phyloP scores from a whole-genome alignment of 768 basidiomycete genomes.

The Boletus sp. region DNA sequence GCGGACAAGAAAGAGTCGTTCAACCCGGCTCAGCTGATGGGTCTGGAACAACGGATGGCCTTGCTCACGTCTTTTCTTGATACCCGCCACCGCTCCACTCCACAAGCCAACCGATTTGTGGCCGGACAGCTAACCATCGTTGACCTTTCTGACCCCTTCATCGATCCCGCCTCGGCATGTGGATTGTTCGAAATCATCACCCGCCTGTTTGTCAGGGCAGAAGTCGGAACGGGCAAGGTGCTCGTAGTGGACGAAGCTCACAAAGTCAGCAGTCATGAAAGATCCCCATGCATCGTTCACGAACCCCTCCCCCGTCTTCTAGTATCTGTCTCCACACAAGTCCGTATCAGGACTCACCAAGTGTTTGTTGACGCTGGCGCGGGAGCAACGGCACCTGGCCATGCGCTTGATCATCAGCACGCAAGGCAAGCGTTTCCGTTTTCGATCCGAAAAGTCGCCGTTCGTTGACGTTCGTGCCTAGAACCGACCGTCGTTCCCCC shows the following conservation, averaged over 20 bases:
- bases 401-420: slow-evolving; percentile 76
- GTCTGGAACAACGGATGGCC: slow-evolving; percentile 63
- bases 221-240: slow-evolving; percentile 62
- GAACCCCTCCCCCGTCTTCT: not conserved
- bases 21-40: slow-evolving; percentile 52
- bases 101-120: slow-evolving; percentile 41
- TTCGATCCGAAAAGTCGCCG: no score
- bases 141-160: slow-evolving; percentile 72
- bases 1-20: slow-evolving; percentile 48
- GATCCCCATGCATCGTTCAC: not conserved
- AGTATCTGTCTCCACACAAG: slow-evolving; percentile 58
- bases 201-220: slow-evolving; percentile 60
- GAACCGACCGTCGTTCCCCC: slow-evolving; percentile 75
- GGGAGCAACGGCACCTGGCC: slow-evolving; percentile 69
- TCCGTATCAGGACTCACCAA: slow-evolving; percentile 54
- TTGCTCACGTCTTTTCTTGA: slow-evolving; percentile 60
- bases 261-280: slow-evolving; percentile 43
- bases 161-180: slow-evolving; percentile 66
- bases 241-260: slow-evolving; percentile 76
- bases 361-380: slow-evolving; percentile 54
- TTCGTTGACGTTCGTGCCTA: slow-evolving; percentile 23
- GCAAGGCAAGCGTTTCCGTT: slow-evolving; percentile 46
- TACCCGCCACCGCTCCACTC: slow-evolving; percentile 3
- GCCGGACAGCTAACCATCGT: slow-evolving; percentile 63
- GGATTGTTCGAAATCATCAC: slow-evolving; percentile 69